phyloP scores from a whole-genome alignment of 768 basidiomycete species.

The Collybia mongolica region DNA sequence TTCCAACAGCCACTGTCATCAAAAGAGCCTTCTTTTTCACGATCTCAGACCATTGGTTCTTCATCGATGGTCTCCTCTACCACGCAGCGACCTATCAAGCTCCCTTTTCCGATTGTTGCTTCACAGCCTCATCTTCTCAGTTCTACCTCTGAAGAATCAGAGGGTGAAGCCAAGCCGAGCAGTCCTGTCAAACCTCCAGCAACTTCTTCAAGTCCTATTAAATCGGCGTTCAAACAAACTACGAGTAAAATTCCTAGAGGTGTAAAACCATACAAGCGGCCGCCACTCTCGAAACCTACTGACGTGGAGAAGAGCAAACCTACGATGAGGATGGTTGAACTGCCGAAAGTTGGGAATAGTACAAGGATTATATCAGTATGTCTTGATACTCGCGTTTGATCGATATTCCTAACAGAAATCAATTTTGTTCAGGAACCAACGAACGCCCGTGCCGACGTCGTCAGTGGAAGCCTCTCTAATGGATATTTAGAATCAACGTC shows the following conservation, averaged over 20 bases:
- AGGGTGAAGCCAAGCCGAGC: conserved; percentile 6
- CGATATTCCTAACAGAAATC: background rate
- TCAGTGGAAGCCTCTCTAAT: background rate
- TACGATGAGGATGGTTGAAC: conserved; percentile 15
- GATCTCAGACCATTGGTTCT: background rate
- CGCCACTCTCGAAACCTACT: conserved; percentile 14
- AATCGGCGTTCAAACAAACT: conserved; percentile 49
- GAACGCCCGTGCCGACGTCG: background rate
- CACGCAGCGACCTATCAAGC: conserved; percentile 8
- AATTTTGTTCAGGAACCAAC: background rate
- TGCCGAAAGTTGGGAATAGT: background rate
- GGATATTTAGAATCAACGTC: background rate
- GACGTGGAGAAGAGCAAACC: conserved; percentile 7
- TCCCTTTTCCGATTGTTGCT: conserved; percentile 37
- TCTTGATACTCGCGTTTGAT: background rate
- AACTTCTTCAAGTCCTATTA: conserved; percentile 27
- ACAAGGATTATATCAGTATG: background rate
- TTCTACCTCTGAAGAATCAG: conserved; percentile 32
- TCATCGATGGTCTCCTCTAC: background rate
- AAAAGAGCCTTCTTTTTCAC: conserved; percentile 2
- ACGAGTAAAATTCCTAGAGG: conserved; percentile 64
- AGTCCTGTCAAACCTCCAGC: conserved; percentile 18
- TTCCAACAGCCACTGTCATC: conserved; percentile 11
- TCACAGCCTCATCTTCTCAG: conserved; percentile 9
- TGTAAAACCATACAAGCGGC: conserved; percentile 57